These are phyloP conservation scores for Elsinoe fawcettii DNA, from an alignment of 2,329 filamentous ascomycete genomes.

Conservation along the genomic window DNA sequence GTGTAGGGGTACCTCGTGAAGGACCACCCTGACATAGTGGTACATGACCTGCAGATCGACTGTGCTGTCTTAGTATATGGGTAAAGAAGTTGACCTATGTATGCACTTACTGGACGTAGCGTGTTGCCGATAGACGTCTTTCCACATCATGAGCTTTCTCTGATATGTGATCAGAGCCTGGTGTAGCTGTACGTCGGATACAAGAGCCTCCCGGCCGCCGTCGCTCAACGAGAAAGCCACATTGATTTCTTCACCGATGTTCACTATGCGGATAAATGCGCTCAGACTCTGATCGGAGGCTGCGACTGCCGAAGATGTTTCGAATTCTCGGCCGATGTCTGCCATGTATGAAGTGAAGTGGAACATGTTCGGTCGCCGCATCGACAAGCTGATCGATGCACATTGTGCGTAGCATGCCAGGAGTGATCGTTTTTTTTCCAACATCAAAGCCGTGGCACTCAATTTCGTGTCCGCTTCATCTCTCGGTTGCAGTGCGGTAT, in stretches of 20 bases:
- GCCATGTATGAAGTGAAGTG: slow-evolving; percentile 54
- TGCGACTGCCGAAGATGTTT: slow-evolving; percentile 47
- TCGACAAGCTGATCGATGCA: slow-evolving; percentile 52
- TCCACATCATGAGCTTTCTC: slow-evolving; percentile 57
- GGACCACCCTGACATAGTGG: slow-evolving; percentile 59
- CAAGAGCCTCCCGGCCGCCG: slow-evolving; percentile 3
- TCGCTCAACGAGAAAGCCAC: slow-evolving; percentile 61
- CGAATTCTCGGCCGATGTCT: slow-evolving; percentile 51
- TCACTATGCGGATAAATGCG: slow-evolving; percentile 53
- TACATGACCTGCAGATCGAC: slow-evolving; percentile 46
- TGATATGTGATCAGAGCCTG: slow-evolving; percentile 50
- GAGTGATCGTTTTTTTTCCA: slow-evolving; percentile 43
- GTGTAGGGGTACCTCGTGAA: slow-evolving; percentile 69
- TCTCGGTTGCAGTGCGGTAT: neutral
- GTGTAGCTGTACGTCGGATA: slow-evolving; percentile 26
- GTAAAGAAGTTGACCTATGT: slow-evolving; percentile 44
- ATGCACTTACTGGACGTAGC: slow-evolving; percentile 36
- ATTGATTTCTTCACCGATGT: slow-evolving; percentile 60
- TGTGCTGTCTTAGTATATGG: neutral
- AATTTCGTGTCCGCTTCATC: slow-evolving; percentile 6
- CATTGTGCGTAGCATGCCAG: slow-evolving; percentile 53
- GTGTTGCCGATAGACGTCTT: slow-evolving; percentile 56
- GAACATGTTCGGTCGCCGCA: slow-evolving; percentile 54
- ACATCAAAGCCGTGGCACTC: slow-evolving; percentile 17
- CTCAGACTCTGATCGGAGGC: slow-evolving; percentile 52